Conservation (phyloP, 148 eudicot genomes). For the Vaccinium corymbosum region DNA sequence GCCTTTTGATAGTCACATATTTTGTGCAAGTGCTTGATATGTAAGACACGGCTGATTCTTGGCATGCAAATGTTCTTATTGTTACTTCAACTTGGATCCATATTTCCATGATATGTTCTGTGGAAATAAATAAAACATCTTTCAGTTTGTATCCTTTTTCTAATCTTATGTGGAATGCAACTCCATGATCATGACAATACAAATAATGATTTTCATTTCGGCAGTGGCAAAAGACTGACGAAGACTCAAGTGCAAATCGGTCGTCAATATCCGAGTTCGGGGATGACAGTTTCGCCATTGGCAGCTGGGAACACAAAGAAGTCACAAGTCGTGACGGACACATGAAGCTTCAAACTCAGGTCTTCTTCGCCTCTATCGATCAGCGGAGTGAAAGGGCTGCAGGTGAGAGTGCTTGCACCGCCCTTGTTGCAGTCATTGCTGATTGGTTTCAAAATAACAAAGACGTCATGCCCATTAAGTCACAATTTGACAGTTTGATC, state of each 20-base stretch:
- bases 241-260: conserved; percentile 54
- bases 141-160: background rate
- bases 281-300: conserved; percentile 87
- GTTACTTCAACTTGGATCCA: background rate
- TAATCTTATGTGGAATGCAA: background rate
- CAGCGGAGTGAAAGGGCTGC: conserved; percentile 92
- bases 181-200: background rate
- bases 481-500: conserved; percentile 78
- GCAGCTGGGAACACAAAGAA: conserved; percentile 86
- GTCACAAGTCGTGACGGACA: conserved; percentile 80
- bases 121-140: background rate
- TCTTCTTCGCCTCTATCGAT: conserved; percentile 90
- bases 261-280: conserved; percentile 77
- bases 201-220: conserved; percentile 1
- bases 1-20: background rate
- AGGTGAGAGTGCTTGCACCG: conserved; percentile 97
- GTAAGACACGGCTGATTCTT: background rate
- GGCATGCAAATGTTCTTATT: background rate
- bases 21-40: background rate
- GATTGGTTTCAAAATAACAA: conserved; percentile 76
- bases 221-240: conserved; percentile 66
- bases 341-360: conserved; percentile 73
- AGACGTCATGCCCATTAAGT: conserved; percentile 72
- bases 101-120: background rate
- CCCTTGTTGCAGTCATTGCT: conserved; percentile 91